These are phyloP conservation scores for Stereum hirsutum DNA, from an alignment of 1,284 basidiomycete genomes.

Conservation along the genomic window DNA sequence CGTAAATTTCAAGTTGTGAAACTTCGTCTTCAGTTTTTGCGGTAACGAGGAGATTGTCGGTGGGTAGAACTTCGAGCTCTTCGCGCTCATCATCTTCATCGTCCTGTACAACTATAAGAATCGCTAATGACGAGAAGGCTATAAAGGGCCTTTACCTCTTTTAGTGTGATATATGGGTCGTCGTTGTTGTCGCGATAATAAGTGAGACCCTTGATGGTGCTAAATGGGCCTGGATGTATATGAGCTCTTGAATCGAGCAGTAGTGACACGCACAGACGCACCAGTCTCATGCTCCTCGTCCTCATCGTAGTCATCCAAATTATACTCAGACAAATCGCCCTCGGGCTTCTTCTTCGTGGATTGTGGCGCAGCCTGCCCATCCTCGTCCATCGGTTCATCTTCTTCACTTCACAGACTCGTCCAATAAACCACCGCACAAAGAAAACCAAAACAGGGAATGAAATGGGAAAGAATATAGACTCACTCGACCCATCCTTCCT, in stretches of 20 bases:
- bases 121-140: conserved; percentile 3
- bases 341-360: conserved; percentile 19
- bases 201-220: conserved; percentile 91
- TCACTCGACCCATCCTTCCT: conserved; percentile 77
- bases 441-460: no score
- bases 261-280: conserved; percentile 21
- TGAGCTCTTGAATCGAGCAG: conserved; percentile 3
- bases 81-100: conserved; percentile 80
- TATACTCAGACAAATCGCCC: conserved; percentile 86
- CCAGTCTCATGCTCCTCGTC: conserved; percentile 57
- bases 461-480: conserved; percentile 27
- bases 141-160: conserved; percentile 54
- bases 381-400: conserved; percentile 59
- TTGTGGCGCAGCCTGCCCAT: conserved; percentile 29
- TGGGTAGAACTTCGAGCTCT: conserved; percentile 84
- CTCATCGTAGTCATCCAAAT: conserved; percentile 91
- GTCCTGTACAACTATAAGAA: conserved; percentile 31
- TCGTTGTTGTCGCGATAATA: conserved; percentile 91
- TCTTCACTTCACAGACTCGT: conserved; percentile 30
- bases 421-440: conserved; percentile 10
- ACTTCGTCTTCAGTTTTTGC: conserved; percentile 98
- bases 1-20: conserved; percentile 91
- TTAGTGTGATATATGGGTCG: conserved; percentile 95
- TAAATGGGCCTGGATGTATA: conserved; percentile 81
- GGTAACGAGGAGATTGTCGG: conserved; percentile 87